phyloP scores from a whole-genome alignment of 306 rosid genomes.

The Sindora glabra region DNA sequence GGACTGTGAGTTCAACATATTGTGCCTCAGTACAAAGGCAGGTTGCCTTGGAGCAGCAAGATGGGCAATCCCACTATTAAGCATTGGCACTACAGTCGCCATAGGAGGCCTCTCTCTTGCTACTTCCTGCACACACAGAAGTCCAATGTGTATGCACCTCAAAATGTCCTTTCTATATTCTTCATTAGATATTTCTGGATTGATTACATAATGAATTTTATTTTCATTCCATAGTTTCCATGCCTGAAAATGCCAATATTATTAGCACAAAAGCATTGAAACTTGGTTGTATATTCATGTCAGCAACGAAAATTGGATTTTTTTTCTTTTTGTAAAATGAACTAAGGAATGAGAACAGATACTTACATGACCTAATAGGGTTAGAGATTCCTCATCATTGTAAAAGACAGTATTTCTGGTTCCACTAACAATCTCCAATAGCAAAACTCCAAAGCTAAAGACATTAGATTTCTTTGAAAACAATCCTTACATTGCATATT shows the following conservation, averaged over 20 bases:
- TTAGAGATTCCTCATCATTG: neutral
- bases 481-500: constrained; percentile 1
- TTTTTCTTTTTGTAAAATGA: too few species aligned
- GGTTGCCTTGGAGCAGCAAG: constrained; percentile 11
- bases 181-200: neutral
- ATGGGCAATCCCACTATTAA: constrained; percentile 10
- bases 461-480: constrained; percentile 24
- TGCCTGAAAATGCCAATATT: too few species aligned
- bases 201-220: neutral
- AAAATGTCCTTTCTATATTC: neutral
- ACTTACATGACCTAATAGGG: constrained; percentile 3
- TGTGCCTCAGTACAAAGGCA: neutral
- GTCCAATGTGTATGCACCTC: constrained; percentile 25
- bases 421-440: neutral
- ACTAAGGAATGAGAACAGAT: too few species aligned
- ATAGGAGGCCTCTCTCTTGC: constrained; percentile 13
- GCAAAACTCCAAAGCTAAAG: constrained; percentile 5
- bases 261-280: too few species aligned
- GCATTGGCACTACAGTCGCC: constrained; percentile 14
- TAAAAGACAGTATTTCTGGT: neutral
- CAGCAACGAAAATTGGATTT: too few species aligned
- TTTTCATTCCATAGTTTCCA: constrained; percentile 26
- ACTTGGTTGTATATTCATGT: too few species aligned
- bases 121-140: constrained; percentile 18
- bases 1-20: neutral